A percentile compares a stretch with the other conserved stretches of the same genome.
phyloP scores from a whole-genome alignment of 202 grass and related monocot species.

The Saccharum hybrid region DNA sequence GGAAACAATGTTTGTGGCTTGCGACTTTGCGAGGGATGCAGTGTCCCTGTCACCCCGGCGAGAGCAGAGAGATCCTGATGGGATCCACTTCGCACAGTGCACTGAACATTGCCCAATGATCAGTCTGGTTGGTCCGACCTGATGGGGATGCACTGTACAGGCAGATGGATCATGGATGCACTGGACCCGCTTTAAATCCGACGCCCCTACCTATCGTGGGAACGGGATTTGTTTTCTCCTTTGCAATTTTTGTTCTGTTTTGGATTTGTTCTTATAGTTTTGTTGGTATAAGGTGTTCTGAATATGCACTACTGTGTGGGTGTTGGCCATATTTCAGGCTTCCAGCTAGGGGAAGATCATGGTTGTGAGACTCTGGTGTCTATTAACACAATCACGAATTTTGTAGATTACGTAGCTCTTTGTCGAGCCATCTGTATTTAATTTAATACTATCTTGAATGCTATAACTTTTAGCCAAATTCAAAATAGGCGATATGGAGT shows the following conservation, averaged over 20 bases:
- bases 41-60: neutral
- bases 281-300: neutral
- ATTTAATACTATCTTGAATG: neutral
- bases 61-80: constrained; percentile 33
- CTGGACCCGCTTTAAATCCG: neutral
- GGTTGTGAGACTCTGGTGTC: neutral
- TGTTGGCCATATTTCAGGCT: neutral
- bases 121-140: constrained; percentile 1
- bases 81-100: constrained; percentile 49
- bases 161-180: neutral
- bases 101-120: constrained; percentile 45
- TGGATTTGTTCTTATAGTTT: neutral
- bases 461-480: neutral
- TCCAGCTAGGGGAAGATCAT: neutral
- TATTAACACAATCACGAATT: neutral
- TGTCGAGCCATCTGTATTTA: neutral
- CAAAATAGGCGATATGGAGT: too few relatives aligned
- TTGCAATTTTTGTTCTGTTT: neutral
- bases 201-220: constrained; percentile 30
- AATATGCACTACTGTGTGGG: neutral
- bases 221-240: neutral
- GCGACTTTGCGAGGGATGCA: neutral
- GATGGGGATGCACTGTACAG: constrained; percentile 19
- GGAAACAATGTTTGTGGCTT: neutral
- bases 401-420: neutral